Conservation (phyloP, 129 eudicot species). For the Daucus carota region DNA sequence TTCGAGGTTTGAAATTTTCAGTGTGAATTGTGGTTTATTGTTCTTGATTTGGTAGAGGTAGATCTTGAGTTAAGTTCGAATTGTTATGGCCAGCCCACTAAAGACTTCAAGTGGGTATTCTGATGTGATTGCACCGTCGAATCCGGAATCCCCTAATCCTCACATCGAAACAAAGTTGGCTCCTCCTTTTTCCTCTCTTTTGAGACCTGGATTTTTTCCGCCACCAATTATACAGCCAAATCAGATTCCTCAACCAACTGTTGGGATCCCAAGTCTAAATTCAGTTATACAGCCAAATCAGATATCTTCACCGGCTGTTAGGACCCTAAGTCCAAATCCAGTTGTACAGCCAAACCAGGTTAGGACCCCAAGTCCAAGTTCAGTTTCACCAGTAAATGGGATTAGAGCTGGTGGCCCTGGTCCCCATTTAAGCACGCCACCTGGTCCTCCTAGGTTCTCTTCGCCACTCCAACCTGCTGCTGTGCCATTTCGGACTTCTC, state of each 20-base stretch:
- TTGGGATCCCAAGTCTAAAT: neutral
- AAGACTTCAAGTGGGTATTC: conserved; percentile 43
- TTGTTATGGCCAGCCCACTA: conserved; percentile 51
- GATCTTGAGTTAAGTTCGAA: conserved; percentile 19
- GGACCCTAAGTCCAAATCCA: conserved; percentile 1
- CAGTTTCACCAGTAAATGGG: conserved; percentile 55
- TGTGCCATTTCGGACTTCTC: conserved; percentile 81
- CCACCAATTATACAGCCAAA: conserved; percentile 24
- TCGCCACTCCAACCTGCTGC: conserved; percentile 89
- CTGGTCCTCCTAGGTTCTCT: conserved; percentile 90
- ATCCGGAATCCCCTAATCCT: conserved; percentile 29
- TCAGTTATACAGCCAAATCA: conserved; percentile 3
- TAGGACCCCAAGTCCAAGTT: conserved; percentile 38
- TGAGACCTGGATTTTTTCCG: conserved; percentile 42
- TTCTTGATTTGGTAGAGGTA: neutral
- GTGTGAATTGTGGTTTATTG: neutral
- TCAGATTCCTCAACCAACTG: conserved; percentile 34
- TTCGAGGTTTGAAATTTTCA: neutral
- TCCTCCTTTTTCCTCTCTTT: conserved; percentile 37
- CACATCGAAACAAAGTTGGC: conserved; percentile 28
- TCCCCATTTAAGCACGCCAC: conserved; percentile 85
- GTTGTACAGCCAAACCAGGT: conserved; percentile 34
- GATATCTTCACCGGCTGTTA: conserved; percentile 33
- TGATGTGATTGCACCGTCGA: conserved; percentile 32
- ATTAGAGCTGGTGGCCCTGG: conserved; percentile 41